Percentiles rank a stretch among this genome's conserved stretches.
These are phyloP conservation scores for Eutypella sp. DNA, from an alignment of 2,329 filamentous ascomycete species.

Conservation along the genomic window DNA sequence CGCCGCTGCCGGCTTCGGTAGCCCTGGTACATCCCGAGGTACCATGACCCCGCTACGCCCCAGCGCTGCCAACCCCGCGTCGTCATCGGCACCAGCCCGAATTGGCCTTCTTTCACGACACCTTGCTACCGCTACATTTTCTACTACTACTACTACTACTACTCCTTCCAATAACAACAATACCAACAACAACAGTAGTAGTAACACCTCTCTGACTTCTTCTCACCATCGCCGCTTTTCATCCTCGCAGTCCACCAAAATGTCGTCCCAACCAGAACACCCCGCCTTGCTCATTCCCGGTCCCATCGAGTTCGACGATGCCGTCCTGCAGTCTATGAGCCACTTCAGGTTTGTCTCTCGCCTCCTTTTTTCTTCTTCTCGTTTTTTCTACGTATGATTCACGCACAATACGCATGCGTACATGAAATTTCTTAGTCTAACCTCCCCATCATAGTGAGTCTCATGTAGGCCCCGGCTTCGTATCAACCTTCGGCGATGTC, in stretches of 20 bases:
- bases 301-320: conserved; percentile 98
- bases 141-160: conserved; percentile 20
- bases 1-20: conserved; percentile 11
- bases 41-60: neutral
- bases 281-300: conserved; percentile 88
- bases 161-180: too few relatives aligned
- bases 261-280: conserved; percentile 59
- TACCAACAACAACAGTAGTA: too few relatives aligned
- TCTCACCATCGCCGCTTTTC: conserved; percentile 25
- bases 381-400: neutral
- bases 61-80: conserved; percentile 20
- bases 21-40: neutral
- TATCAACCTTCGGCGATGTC: conserved; percentile 85
- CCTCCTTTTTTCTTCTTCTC: conserved; percentile 5
- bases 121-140: conserved; percentile 13
- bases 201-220: conserved; percentile 23
- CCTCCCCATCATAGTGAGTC: conserved; percentile 62
- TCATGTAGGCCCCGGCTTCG: conserved; percentile 85
- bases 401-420: too few relatives aligned
- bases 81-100: conserved; percentile 10
- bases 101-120: conserved; percentile 25
- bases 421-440: too few relatives aligned
- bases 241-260: conserved; percentile 31
- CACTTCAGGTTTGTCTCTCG: conserved; percentile 68
- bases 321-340: conserved; percentile 88